Base-by-base conservation (phyloP, 2,329 filamentous ascomycete species). In the Penicillium crustosum region DNA sequence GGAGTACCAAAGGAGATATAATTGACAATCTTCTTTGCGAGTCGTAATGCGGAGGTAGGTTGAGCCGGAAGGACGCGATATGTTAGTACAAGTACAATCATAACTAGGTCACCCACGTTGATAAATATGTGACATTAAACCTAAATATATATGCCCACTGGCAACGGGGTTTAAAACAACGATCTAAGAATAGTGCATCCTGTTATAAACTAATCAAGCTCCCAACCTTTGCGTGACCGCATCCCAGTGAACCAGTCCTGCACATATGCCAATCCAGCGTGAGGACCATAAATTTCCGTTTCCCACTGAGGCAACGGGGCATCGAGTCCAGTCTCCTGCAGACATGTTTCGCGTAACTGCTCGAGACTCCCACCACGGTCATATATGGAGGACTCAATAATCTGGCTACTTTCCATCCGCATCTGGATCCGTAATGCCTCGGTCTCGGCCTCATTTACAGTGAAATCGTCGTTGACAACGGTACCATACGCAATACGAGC, bases 401-500 rank as follows among this genome's bases (percentile, higher is more conserved):
- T 54, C 25, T 59, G 59, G 39, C 58, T 59, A 39, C 70, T 64
- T 17, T 67, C 62, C 12, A 61, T 61, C 3, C 58, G 64, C 61
- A 79, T 73, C 25, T 68, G 60, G 2, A 60, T 59, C 0, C 79
- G 68, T 15, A 80, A 66, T 3, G 62, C 61, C 13, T 68, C 64
- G 0, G 79, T 82, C 15, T 73, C 74, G 12, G 41, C 57, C 44
- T 67, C 61, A 35, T 75, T 63, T n/a, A 81, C 75, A 0, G 60
- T 66, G 49, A 73, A 76, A 19, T 76, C 72, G 0, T 61, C 55
- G 21, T 73, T 66, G 2, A 81, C 72, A 4, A 81, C 71, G 21
- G 82, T 79, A n/a, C 79, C 79, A 60, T 82, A 82, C 49, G 78
- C 78, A 1, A 60, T 59, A 1, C 65, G 67, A 10, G 80, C 80